phyloP scores from a whole-genome alignment of 805 yeast genomes.

The Candida wancherniae region DNA sequence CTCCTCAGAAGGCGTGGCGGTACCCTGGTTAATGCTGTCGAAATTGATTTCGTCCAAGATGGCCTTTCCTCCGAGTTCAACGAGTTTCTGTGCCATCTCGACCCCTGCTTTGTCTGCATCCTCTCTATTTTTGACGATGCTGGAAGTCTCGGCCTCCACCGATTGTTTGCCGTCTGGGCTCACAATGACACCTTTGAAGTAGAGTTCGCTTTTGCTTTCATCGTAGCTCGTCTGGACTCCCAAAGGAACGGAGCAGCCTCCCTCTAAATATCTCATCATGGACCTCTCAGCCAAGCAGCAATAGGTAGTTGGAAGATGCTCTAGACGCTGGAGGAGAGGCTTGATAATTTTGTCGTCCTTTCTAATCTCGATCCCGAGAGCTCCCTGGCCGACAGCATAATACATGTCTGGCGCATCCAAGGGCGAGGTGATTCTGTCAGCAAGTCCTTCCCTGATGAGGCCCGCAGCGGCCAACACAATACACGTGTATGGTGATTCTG shows the following conservation, averaged over 20 bases:
- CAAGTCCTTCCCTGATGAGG: conserved; percentile 64
- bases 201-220: conserved; percentile 38
- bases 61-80: conserved; percentile 72
- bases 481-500: conserved; percentile 60
- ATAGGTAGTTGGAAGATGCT: conserved; percentile 59
- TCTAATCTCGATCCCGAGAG: conserved; percentile 87
- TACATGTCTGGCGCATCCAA: conserved; percentile 77
- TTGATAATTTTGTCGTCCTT: conserved; percentile 56
- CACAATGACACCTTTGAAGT: conserved; percentile 69
- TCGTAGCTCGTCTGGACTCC: conserved; percentile 72
- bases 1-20: no score
- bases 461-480: conserved; percentile 93
- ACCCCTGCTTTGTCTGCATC: conserved; percentile 74
- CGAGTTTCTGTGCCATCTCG: conserved; percentile 60
- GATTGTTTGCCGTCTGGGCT: conserved; percentile 74
- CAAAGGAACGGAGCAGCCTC: conserved; percentile 97
- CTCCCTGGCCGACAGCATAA: conserved; percentile 99
- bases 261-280: conserved; percentile 82
- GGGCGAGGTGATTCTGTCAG: conserved; percentile 67
- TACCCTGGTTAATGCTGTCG: conserved; percentile 49
- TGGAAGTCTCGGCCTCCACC: conserved; percentile 52
- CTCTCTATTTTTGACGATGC: conserved; percentile 35
- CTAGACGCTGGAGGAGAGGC: conserved; percentile 57
- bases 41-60: conserved; percentile 79
- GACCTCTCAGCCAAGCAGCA: conserved; percentile 88